Base-by-base conservation (phyloP, 2,329 filamentous ascomycete species). In the Clonostachys chloroleuca region DNA sequence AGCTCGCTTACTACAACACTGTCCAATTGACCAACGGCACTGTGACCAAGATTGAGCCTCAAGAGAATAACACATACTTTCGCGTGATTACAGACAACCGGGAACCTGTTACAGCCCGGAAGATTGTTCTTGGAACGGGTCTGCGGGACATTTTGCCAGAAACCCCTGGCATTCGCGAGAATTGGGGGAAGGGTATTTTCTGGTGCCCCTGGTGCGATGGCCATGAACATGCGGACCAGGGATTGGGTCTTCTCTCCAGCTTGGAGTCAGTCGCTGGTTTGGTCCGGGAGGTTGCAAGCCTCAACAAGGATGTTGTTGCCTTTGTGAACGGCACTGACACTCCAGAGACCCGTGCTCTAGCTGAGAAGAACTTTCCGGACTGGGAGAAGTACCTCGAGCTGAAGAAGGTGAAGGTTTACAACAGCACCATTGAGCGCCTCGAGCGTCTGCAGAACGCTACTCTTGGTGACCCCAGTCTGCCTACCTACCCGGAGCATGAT, bases 151-250 rank as follows among this genome's bases (percentile, higher is more conserved):
- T 79, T 20, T 61, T 84, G 3, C 79, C 81, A 1, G 18, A 49
- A 1, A 83, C 78, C 0, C 79, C 80, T 0, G 81, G 81, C 1
- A 46, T 84, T 0, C 34, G 52, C 8, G 74, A 81, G 47, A 75
- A 72, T 54, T 84, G 77, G 72, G 80, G 78, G 43, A 69, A 76
- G 49, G 81, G 81, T 6, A 74, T 84, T 45, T 84, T 66, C 63
- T 84, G 80, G 78, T 84, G 81, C 47, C 79, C 80, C 0, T 84
- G 81, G 81, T 84, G 81, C 51, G 81, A 84, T 55, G 81, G 81
- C 12, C 69, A 76, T 52, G 81, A 84, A 61, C 79, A 84, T 57
- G 75, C 73, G 0, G 78, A 83, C 55, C 79, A 83, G 51, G 49
- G 70, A 1, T 67, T 84, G 2, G 49, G 80, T 2, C 66, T 84